Percentiles rank a stretch among this genome's conserved stretches.
These are phyloP conservation scores for Calocybe cyanea DNA, from an alignment of 768 basidiomycete genomes.

Conservation along the genomic window DNA sequence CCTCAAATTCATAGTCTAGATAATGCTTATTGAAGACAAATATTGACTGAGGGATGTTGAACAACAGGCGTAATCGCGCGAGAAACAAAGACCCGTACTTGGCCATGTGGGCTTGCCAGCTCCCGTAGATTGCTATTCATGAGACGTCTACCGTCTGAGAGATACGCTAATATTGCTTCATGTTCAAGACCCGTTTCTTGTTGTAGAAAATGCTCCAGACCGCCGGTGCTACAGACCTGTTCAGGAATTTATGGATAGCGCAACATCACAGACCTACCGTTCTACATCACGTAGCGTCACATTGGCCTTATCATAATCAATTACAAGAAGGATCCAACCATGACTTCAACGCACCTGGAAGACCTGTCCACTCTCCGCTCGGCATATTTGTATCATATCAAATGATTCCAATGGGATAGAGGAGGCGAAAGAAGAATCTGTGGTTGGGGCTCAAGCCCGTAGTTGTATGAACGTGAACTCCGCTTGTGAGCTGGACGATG, in stretches of 20 bases:
- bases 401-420: not conserved
- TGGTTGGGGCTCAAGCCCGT: not conserved
- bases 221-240: slow-evolving; percentile 44
- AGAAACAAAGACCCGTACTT: slow-evolving; percentile 37
- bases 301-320: slow-evolving; percentile 42
- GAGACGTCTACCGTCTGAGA: slow-evolving; percentile 75
- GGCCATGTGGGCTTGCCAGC: slow-evolving; percentile 69
- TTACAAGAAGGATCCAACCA: not conserved
- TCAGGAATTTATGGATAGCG: slow-evolving; percentile 5
- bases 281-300: slow-evolving; percentile 74
- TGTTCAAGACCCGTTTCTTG: slow-evolving; percentile 70
- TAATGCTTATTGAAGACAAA: slow-evolving; percentile 84
- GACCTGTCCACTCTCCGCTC: slow-evolving; percentile 60
- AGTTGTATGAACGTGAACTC: no score
- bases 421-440: not conserved
- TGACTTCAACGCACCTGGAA: slow-evolving; percentile 40
- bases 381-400: slow-evolving; percentile 60
- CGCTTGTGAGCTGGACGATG: no score
- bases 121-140: slow-evolving; percentile 72
- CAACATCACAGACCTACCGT: slow-evolving; percentile 39
- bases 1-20: slow-evolving; percentile 64
- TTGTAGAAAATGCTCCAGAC: slow-evolving; percentile 67
- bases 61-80: not conserved
- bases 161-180: slow-evolving; percentile 69
- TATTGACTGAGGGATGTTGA: slow-evolving; percentile 43